Conservation (phyloP, 2,329 filamentous ascomycete genomes). For the Aspergillus pseudonomiae region DNA sequence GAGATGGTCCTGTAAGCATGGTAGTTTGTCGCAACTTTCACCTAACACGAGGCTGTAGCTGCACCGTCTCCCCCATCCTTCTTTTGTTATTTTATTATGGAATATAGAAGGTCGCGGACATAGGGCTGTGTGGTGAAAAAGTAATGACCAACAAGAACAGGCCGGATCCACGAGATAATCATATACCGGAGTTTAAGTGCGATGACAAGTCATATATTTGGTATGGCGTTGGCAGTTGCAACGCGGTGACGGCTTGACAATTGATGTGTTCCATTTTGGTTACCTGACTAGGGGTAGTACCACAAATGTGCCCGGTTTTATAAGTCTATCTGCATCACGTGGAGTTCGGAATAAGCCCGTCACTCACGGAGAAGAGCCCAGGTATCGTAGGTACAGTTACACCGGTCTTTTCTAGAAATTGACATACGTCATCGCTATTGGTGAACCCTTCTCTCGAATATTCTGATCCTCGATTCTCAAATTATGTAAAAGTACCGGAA, state of each 20-base stretch:
- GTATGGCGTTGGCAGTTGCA: not conserved
- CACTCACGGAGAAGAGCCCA: not conserved
- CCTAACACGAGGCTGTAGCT: not conserved
- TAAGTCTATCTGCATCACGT: not conserved
- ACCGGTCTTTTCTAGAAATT: not conserved
- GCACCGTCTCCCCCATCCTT: not conserved
- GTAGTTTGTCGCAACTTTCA: not conserved
- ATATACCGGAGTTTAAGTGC: not conserved
- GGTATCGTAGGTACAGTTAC: not conserved
- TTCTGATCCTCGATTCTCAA: not conserved
- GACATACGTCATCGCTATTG: not conserved
- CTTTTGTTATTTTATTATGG: not conserved
- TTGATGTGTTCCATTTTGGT: not conserved
- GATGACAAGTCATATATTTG: not conserved
- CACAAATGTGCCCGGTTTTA: not conserved
- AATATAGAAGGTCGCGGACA: not conserved
- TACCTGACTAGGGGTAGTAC: not conserved
- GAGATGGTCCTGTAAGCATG: conserved; percentile 10
- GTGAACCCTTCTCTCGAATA: not conserved
- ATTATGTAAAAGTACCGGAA: not conserved
- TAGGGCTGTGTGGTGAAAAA: not conserved
- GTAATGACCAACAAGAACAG: not conserved
- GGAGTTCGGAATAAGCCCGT: not conserved
- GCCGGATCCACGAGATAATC: not conserved
- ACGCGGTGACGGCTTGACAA: not conserved